Percentiles rank a stretch among this genome's conserved stretches.
Conservation (phyloP, 2,329 filamentous ascomycete genomes). For the Exutisphaerella laricina region DNA sequence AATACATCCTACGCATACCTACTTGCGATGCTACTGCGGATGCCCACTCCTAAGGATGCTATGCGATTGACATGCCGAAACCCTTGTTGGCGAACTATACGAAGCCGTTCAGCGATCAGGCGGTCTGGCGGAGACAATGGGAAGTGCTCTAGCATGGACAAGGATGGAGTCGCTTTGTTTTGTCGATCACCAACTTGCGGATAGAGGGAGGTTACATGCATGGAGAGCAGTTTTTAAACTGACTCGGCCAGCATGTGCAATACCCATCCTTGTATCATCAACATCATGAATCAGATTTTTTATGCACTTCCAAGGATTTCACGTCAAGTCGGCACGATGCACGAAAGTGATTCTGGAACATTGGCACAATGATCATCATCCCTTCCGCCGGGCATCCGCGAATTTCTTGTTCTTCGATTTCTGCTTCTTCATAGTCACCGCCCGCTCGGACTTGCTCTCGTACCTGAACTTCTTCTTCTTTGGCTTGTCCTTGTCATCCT, state of each 20-base stretch:
- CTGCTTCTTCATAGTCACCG: slow-evolving; percentile 55
- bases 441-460: slow-evolving; percentile 79
- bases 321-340: neutral
- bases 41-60: neutral
- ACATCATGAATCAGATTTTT: too few species aligned
- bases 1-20: slow-evolving; percentile 1
- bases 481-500: slow-evolving; percentile 44
- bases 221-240: neutral
- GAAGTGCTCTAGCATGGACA: slow-evolving; percentile 1
- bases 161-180: neutral
- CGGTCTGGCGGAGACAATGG: too few species aligned
- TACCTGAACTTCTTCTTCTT: slow-evolving; percentile 93
- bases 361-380: slow-evolving; percentile 1
- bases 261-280: slow-evolving; percentile 3
- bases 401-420: slow-evolving; percentile 65
- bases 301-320: too few species aligned
- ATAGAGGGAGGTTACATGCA: slow-evolving; percentile 1
- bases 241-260: slow-evolving; percentile 7
- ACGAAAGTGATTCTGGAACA: too few species aligned
- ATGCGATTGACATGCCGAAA: neutral
- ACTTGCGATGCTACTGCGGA: slow-evolving; percentile 2
- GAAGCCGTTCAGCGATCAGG: neutral
- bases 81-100: neutral
- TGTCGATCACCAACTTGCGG: slow-evolving; percentile 1
- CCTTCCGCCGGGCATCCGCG: slow-evolving; percentile 44